phyloP scores from a whole-genome alignment of 2,329 filamentous ascomycete species.

The Xylariaceae sp. region DNA sequence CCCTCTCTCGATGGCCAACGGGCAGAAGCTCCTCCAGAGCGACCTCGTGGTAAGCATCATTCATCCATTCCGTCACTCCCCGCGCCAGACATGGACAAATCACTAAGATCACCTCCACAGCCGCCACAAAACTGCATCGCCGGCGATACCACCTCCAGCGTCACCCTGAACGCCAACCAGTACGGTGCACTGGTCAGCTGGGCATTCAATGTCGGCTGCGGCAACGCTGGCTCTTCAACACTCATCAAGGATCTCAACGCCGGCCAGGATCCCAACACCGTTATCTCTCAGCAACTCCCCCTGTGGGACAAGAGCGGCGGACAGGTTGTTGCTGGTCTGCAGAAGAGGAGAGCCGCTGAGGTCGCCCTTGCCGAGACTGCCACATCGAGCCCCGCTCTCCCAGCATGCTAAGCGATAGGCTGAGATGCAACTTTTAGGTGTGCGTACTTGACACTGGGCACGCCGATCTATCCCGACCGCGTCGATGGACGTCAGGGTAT shows the following conservation, averaged over 20 bases:
- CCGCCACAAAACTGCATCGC: constrained; percentile 8
- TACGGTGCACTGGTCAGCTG: constrained; percentile 10
- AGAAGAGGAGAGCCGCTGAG: constrained; percentile 6
- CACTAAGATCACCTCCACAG: neutral
- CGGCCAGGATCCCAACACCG: constrained; percentile 7
- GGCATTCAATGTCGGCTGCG: constrained; percentile 10
- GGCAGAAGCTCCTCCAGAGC: constrained; percentile 6
- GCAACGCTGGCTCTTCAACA: constrained; percentile 5
- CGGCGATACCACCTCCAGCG: neutral
- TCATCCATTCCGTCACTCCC: too few relatives aligned
- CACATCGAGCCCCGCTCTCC: constrained; percentile 6
- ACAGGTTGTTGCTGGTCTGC: constrained; percentile 4
- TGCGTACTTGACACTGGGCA: too few relatives aligned
- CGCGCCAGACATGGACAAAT: neutral
- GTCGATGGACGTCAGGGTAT: too few relatives aligned
- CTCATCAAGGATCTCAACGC: constrained; percentile 7
- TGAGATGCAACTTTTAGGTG: too few relatives aligned
- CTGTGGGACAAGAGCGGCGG: constrained; percentile 8
- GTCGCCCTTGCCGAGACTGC: constrained; percentile 5
- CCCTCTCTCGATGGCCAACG: constrained; percentile 9
- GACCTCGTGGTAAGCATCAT: constrained; percentile 8
- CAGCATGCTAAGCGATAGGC: too few relatives aligned
- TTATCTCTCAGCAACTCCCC: constrained; percentile 5
- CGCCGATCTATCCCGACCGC: too few relatives aligned
- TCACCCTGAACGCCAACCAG: constrained; percentile 9